Conservation (phyloP, 192 early-diverging fungal genomes). For the Coemansia sp. region DNA sequence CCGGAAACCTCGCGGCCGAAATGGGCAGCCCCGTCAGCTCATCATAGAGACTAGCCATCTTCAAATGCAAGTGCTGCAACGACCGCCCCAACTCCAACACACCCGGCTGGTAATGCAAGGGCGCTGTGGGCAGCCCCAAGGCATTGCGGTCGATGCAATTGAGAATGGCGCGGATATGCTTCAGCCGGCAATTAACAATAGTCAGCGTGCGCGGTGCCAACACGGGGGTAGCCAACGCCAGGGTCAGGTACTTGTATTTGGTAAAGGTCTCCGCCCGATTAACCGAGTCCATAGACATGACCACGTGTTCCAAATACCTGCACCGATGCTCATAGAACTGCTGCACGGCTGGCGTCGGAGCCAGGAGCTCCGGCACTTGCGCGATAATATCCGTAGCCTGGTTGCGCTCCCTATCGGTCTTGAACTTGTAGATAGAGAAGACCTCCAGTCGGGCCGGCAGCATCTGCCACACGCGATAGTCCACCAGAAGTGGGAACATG, state of each 20-base stretch:
- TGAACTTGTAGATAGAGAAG: slow-evolving; percentile 50
- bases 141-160: slow-evolving; percentile 55
- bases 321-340: slow-evolving; percentile 55
- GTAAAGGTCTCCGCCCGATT: slow-evolving; percentile 52
- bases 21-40: slow-evolving; percentile 48
- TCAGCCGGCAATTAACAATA: slow-evolving; percentile 49
- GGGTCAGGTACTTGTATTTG: slow-evolving; percentile 53
- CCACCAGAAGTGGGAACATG: slow-evolving; percentile 28
- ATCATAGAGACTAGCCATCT: slow-evolving; percentile 50
- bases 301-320: slow-evolving; percentile 47
- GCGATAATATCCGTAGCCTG: slow-evolving; percentile 51
- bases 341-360: slow-evolving; percentile 43
- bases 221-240: slow-evolving; percentile 46
- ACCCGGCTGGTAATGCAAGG: slow-evolving; percentile 47
- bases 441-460: slow-evolving; percentile 47
- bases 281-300: slow-evolving; percentile 55
- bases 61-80: slow-evolving; percentile 46
- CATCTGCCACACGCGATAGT: slow-evolving; percentile 55
- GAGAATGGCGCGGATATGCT: slow-evolving; percentile 50
- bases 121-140: slow-evolving; percentile 33
- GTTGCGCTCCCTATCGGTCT: slow-evolving; percentile 47
- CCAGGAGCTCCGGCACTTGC: slow-evolving; percentile 44
- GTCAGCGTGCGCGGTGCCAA: slow-evolving; percentile 49
- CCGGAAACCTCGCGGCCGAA: slow-evolving; percentile 39
- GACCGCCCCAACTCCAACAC: slow-evolving; percentile 32